phyloP scores from a whole-genome alignment of 192 early-diverging fungal genomes.

The Phlyctochytrium planicorne region DNA sequence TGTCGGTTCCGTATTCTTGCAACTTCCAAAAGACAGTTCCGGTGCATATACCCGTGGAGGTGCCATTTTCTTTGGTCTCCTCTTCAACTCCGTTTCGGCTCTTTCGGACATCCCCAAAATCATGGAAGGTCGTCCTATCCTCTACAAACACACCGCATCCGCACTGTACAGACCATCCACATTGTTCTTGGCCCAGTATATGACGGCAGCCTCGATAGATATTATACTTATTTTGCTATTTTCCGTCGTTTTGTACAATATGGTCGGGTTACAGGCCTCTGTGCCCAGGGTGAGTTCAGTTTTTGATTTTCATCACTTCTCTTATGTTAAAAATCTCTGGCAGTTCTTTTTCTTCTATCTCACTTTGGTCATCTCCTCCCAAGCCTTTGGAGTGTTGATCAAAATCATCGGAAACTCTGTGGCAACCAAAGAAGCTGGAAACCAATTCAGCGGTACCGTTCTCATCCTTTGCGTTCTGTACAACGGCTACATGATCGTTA shows the following conservation, averaged over 20 bases:
- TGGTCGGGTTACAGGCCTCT: constrained; percentile 52
- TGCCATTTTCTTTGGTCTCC: constrained; percentile 64
- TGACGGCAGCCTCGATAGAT: constrained; percentile 52
- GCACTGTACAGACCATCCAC: constrained; percentile 65
- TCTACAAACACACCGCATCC: constrained; percentile 77
- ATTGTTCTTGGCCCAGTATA: constrained; percentile 53
- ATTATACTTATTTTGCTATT: constrained; percentile 54
- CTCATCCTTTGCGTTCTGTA: constrained; percentile 55
- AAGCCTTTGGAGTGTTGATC: constrained; percentile 62
- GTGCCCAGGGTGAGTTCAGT: too few species aligned
- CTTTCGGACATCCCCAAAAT: constrained; percentile 69
- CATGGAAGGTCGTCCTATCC: constrained; percentile 68
- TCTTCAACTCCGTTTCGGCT: constrained; percentile 70
- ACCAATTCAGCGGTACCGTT: constrained; percentile 50
- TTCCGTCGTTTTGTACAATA: constrained; percentile 59
- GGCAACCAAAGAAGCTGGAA: constrained; percentile 51
- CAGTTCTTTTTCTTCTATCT: constrained; percentile 60
- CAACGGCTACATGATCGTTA: constrained; percentile 64
- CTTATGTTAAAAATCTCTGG: too few species aligned
- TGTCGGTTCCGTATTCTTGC: constrained; percentile 69
- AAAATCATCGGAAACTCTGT: constrained; percentile 55
- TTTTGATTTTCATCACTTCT: too few species aligned
- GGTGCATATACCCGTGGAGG: constrained; percentile 82
- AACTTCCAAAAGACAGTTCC: constrained; percentile 49
- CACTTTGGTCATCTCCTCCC: constrained; percentile 50